A percentile compares a stretch with the other conserved stretches of the same genome.
These are phyloP conservation scores for Protomyces macrosporus DNA, from an alignment of 1,139 yeast genomes.

Conservation along the genomic window DNA sequence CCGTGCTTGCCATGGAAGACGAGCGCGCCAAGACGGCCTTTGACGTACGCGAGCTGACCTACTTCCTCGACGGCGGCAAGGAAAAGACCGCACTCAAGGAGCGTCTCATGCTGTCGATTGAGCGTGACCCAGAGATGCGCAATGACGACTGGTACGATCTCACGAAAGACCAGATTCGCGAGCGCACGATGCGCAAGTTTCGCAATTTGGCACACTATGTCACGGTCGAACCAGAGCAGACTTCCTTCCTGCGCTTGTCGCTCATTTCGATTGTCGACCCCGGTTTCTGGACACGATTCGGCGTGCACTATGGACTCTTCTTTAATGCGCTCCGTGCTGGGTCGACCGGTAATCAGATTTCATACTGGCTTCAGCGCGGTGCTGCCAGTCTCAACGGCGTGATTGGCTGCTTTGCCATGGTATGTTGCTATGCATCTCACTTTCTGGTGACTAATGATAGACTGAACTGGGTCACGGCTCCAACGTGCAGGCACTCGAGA, in stretches of 20 bases:
- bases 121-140: slow-evolving; percentile 54
- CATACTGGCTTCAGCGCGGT: slow-evolving; percentile 72
- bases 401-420: slow-evolving; percentile 91
- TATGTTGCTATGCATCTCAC: neutral
- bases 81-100: slow-evolving; percentile 46
- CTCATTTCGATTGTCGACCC: slow-evolving; percentile 50
- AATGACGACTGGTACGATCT: slow-evolving; percentile 51
- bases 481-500: slow-evolving; percentile 85
- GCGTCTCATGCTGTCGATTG: slow-evolving; percentile 46
- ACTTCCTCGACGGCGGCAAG: slow-evolving; percentile 54
- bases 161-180: slow-evolving; percentile 49
- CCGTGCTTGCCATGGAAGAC: slow-evolving; percentile 40
- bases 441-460: neutral
- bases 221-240: slow-evolving; percentile 44
- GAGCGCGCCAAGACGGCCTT: slow-evolving; percentile 50
- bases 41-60: slow-evolving; percentile 48
- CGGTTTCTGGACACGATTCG: slow-evolving; percentile 59
- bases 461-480: slow-evolving; percentile 94
- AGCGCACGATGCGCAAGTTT: slow-evolving; percentile 50
- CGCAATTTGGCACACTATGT: slow-evolving; percentile 49
- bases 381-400: slow-evolving; percentile 59
- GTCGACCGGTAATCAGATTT: slow-evolving; percentile 56
- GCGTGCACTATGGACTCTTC: slow-evolving; percentile 65
- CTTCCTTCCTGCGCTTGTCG: slow-evolving; percentile 40
- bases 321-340: slow-evolving; percentile 65